phyloP scores from a whole-genome alignment of 73 alveolate species.

The Stentor coeruleus region DNA sequence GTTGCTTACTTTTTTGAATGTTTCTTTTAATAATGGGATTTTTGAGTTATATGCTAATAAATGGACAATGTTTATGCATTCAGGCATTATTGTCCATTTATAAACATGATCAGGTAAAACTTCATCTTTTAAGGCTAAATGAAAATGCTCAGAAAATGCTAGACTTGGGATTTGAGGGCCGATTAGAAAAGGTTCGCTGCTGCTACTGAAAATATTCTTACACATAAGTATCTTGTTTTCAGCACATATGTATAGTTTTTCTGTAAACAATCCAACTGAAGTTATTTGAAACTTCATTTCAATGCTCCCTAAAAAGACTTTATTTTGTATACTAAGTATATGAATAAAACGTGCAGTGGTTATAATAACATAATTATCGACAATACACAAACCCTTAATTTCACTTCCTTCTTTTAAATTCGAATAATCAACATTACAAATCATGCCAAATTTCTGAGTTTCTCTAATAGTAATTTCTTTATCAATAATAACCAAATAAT shows the following conservation, averaged over 20 bases:
- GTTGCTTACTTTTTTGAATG: constrained; percentile 12
- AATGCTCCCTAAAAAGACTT: neutral
- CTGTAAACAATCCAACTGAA: too few species aligned
- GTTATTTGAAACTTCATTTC: neutral
- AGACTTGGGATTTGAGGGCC: neutral
- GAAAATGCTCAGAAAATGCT: neutral
- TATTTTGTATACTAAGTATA: neutral
- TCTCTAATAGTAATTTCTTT: neutral
- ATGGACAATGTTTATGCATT: constrained; percentile 10
- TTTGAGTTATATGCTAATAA: neutral
- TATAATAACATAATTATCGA: too few species aligned
- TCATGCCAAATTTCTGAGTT: neutral
- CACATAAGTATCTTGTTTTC: neutral
- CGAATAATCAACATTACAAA: neutral
- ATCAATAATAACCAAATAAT: neutral
- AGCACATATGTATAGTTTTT: neutral
- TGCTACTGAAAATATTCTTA: too few species aligned
- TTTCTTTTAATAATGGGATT: neutral
- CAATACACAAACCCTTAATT: neutral
- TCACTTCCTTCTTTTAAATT: too few species aligned
- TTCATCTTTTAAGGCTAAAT: neutral
- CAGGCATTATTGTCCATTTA: neutral
- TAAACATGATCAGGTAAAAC: neutral
- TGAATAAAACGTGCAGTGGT: neutral
- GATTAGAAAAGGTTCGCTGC: neutral